Conservation (phyloP, 768 basidiomycete species). For the Gloeopeniophorella convolvens region DNA sequence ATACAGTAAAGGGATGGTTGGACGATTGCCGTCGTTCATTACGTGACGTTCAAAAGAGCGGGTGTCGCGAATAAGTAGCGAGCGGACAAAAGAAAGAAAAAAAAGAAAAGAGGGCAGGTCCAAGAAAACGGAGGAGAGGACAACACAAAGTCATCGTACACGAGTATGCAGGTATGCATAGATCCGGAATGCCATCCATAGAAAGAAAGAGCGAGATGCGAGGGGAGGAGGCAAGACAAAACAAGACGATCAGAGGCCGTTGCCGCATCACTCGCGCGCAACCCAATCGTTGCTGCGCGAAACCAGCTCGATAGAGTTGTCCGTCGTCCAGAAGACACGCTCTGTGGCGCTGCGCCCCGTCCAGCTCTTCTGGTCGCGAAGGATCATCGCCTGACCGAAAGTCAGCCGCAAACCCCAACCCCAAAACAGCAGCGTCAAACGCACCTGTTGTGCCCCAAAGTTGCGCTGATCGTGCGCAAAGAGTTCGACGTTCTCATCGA, state of each 20-base stretch:
- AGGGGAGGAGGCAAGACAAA: neutral
- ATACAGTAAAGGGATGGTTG: neutral
- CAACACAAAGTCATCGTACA: slow-evolving; percentile 2
- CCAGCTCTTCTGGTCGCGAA: slow-evolving; percentile 96
- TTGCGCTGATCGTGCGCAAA: slow-evolving; percentile 94
- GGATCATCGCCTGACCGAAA: slow-evolving; percentile 75
- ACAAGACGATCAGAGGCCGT: too few species aligned
- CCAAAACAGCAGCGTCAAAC: slow-evolving; percentile 21
- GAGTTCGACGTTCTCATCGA: slow-evolving; percentile 85
- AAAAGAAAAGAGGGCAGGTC: too few species aligned
- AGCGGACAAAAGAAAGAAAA: neutral
- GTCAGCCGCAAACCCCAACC: neutral
- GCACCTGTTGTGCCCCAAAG: slow-evolving; percentile 94
- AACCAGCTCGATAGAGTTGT: slow-evolving; percentile 83
- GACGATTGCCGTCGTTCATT: slow-evolving; percentile 4
- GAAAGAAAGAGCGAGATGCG: neutral
- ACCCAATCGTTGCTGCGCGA: slow-evolving; percentile 85
- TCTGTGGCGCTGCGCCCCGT: slow-evolving; percentile 87
- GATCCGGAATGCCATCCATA: slow-evolving; percentile 10
- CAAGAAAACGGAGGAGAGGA: neutral
- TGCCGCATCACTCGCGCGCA: slow-evolving; percentile 52
- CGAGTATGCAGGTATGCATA: slow-evolving; percentile 2
- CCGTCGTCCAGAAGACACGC: slow-evolving; percentile 86
- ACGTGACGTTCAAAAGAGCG: neutral
- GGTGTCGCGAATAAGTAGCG: slow-evolving; percentile 2